Conservation (phyloP, 306 rosid genomes). For the Trifolium pratense region DNA sequence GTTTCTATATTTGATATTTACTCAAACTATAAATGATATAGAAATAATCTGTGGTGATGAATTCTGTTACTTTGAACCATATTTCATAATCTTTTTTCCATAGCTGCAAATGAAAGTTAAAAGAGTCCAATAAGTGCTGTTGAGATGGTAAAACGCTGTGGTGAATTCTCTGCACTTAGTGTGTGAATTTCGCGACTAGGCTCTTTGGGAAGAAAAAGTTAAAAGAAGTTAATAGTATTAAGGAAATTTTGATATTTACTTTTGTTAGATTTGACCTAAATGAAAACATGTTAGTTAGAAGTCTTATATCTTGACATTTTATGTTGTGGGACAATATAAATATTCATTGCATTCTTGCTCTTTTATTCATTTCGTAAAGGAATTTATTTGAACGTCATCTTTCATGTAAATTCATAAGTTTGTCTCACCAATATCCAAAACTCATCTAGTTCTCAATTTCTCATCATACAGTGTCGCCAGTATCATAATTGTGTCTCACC, state of each 20-base stretch:
- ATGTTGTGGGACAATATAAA: background rate
- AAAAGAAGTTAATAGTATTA: background rate
- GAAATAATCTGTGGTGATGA: background rate
- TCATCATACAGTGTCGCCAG: background rate
- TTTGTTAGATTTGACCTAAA: background rate
- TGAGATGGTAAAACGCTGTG: too few species aligned
- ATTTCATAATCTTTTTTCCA: background rate
- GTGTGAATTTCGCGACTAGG: too few species aligned
- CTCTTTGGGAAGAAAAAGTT: too few species aligned
- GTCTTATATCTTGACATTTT: background rate
- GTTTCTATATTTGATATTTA: background rate
- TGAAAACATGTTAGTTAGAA: background rate
- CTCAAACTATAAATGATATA: conserved; percentile 4
- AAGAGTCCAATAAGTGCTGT: too few species aligned
- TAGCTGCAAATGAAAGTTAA: background rate
- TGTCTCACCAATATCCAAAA: background rate
- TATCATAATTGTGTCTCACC: background rate
- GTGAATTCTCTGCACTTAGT: too few species aligned
- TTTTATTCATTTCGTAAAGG: background rate
- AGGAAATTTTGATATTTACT: background rate
- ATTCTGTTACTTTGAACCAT: background rate
- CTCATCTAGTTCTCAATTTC: background rate
- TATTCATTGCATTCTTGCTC: conserved; percentile 27
- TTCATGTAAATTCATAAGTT: conserved; percentile 10
- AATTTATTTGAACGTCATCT: background rate